These are phyloP conservation scores for Exophiala xenobiotica DNA, from an alignment of 2,329 filamentous ascomycete genomes.

Conservation along the genomic window DNA sequence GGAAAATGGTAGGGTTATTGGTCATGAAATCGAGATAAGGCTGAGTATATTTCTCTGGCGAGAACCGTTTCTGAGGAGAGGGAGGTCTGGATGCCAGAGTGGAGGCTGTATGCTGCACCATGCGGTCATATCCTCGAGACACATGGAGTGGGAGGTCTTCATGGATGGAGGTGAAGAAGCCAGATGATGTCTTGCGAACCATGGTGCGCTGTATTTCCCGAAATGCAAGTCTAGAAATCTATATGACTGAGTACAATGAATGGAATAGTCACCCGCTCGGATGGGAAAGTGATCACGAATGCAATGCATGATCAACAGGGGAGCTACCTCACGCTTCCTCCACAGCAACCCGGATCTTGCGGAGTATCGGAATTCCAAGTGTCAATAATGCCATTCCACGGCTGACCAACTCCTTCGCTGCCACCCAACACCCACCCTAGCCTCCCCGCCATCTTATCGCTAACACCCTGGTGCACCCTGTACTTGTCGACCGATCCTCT, in stretches of 20 bases:
- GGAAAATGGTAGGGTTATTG: slow-evolving; percentile 89
- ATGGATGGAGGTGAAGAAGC: slow-evolving; percentile 29
- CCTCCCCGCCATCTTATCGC: neutral
- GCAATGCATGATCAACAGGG: neutral
- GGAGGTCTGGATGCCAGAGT: slow-evolving; percentile 9
- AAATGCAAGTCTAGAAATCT: too few relatives aligned
- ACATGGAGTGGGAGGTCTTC: slow-evolving; percentile 29
- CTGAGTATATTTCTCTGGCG: slow-evolving; percentile 67
- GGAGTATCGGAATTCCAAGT: too few relatives aligned
- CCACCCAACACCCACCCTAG: too few relatives aligned
- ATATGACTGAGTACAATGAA: too few relatives aligned
- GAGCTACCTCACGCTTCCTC: slow-evolving; percentile 3
- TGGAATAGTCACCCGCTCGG: neutral
- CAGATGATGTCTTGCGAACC: slow-evolving; percentile 32
- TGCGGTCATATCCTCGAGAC: slow-evolving; percentile 28
- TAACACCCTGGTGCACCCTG: neutral
- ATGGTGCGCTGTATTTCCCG: too few relatives aligned
- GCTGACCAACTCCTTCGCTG: too few relatives aligned
- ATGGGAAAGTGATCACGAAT: too few relatives aligned
- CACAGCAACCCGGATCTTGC: slow-evolving; percentile 2
- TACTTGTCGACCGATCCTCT: too few relatives aligned
- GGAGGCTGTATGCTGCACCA: slow-evolving; percentile 21
- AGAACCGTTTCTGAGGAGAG: slow-evolving; percentile 28
- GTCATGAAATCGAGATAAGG: slow-evolving; percentile 86
- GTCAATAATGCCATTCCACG: neutral